Evolutionary conservation across 2,329 filamentous ascomycete genomes (phyloP), one percentile per base, ranked within the genome.

Genomic region (Venturiaceae sp.): DNA sequence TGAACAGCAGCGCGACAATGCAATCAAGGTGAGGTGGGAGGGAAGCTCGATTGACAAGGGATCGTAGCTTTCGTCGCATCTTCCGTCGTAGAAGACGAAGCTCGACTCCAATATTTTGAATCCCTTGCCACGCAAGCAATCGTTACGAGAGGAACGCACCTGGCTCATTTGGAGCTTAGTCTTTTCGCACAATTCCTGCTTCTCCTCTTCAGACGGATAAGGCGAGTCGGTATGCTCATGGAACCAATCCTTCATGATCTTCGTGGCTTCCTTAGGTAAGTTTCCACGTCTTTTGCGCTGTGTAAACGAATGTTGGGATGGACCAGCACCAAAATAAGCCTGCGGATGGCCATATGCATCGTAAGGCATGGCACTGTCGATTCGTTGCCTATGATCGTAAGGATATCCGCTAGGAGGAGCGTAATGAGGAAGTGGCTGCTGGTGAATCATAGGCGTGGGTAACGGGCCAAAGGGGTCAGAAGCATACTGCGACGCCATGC

Each of bases 231-330:
- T 72, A 70, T 94, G 87, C n/a, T 80, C 79, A 55, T 85, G 73
- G 63, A 95, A 92, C 91, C 91, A 96, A 0, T 82, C 77, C 57
- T 88, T 83, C 41, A 96, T 77, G 63, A 88, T 85, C 68, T 92
- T 88, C 0, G 90, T 96, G 0, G 90, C 89, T 58, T 91, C 87
- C 68, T 95, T 95, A n/a, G 91, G 91, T 3, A 96, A 77, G 67
- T 96, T 96, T 1, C 91, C 91, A 39, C 91, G 81, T 47, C 58
- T 41, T 28, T 59, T 59, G n/a, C 58, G 28, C 21, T 53, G 23
- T 8, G 23, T 11, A 21, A 30, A 52, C 11, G 14, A 16, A 11
- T 11, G 8, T 7, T 32, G 14, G 11, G 19, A 11, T 8, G 14
- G 30, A 14, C 34, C 14, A 54, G 57, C 57, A 14, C 39, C 23